Percentiles rank a stretch among this genome's conserved stretches.
phyloP scores from a whole-genome alignment of 2,329 filamentous ascomycete species.

The Colletotrichum euphorbiae region DNA sequence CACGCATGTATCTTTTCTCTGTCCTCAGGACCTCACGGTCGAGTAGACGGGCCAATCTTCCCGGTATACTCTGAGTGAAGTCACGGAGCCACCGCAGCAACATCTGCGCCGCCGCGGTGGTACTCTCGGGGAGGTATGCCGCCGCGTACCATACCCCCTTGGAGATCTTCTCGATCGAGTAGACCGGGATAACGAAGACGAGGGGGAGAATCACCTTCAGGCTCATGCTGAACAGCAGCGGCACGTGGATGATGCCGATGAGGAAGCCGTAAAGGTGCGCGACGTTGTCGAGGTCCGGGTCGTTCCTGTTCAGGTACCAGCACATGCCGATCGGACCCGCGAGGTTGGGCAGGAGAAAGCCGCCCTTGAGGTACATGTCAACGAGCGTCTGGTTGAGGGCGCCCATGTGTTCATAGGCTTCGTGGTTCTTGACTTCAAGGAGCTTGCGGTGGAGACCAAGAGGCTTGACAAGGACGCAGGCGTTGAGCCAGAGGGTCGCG shows the following conservation, averaged over 20 bases:
- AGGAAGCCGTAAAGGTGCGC: slow-evolving; percentile 32
- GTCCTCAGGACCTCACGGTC: slow-evolving; percentile 12
- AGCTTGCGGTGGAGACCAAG: background rate
- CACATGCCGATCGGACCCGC: slow-evolving; percentile 18
- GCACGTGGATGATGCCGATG: slow-evolving; percentile 22
- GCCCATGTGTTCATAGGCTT: background rate
- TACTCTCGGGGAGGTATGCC: background rate
- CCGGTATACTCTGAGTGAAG: background rate
- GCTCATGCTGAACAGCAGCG: background rate
- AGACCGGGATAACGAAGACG: background rate
- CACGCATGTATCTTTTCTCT: slow-evolving; percentile 32
- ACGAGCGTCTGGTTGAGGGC: slow-evolving; percentile 16
- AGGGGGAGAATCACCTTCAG: background rate
- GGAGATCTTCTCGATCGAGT: background rate
- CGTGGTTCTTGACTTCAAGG: background rate
- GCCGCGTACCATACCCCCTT: background rate
- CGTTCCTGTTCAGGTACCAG: background rate
- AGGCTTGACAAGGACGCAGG: background rate
- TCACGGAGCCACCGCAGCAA: background rate
- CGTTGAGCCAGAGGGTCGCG: slow-evolving; percentile 20
- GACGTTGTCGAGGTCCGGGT: slow-evolving; percentile 10
- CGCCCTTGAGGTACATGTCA: slow-evolving; percentile 22
- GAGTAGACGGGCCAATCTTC: background rate
- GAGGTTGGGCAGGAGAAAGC: slow-evolving; percentile 30
- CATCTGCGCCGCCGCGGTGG: background rate